Conservation (phyloP, 148 eudicot species). For the Rhododendron molle region DNA sequence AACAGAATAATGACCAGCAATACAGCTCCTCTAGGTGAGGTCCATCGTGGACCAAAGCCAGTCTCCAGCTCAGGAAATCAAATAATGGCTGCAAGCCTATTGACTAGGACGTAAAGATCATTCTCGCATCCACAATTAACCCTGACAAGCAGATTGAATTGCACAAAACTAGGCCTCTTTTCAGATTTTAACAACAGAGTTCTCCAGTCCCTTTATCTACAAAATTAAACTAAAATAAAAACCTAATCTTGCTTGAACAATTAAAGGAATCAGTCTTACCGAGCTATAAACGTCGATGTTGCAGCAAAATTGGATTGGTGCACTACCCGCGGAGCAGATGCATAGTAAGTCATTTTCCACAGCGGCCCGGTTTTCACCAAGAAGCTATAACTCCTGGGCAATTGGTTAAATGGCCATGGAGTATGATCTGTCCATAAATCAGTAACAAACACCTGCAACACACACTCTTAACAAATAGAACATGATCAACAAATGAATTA, state of each 20-base stretch:
- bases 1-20: neutral
- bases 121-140: neutral
- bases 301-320: neutral
- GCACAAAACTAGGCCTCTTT: neutral
- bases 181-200: neutral
- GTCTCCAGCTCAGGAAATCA: neutral
- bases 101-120: neutral
- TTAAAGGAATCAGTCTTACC: neutral
- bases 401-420: conserved; percentile 93
- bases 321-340: neutral
- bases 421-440: conserved; percentile 98
- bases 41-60: neutral
- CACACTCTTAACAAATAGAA: conserved; percentile 33
- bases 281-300: neutral
- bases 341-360: neutral
- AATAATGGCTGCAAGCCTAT: neutral
- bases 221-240: neutral
- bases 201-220: neutral
- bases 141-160: neutral
- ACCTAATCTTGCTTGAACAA: neutral
- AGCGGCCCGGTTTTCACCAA: conserved; percentile 29
- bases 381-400: conserved; percentile 93
- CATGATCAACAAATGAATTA: conserved; percentile 32
- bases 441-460: conserved; percentile 85
- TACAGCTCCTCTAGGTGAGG: neutral